Conservation (phyloP, 345 rosid genomes). For the Euphorbia lathyris region DNA sequence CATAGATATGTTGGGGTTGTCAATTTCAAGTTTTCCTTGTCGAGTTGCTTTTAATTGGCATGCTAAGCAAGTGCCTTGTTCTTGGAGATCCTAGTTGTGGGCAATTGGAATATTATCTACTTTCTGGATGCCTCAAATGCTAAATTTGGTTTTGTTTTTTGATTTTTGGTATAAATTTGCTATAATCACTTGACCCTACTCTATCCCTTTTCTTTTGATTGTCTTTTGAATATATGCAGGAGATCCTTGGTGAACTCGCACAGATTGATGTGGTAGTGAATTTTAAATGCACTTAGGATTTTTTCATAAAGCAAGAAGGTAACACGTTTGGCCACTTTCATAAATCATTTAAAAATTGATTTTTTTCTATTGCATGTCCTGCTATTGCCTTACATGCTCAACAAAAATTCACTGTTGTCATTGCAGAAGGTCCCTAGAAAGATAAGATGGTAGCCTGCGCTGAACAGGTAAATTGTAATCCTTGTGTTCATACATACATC, state of each 20-base stretch:
- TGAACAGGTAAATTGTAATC: constrained; percentile 15
- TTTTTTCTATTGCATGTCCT: neutral
- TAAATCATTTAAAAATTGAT: neutral
- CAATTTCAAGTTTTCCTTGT: neutral
- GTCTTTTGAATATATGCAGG: constrained; percentile 12
- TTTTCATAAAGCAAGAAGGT: constrained; percentile 20
- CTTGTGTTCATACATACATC: neutral
- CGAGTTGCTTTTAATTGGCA: neutral
- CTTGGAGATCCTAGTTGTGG: too few relatives aligned
- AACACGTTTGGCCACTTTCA: neutral
- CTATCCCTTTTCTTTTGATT: neutral
- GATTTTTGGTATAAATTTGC: neutral
- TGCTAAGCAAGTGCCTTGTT: too few relatives aligned
- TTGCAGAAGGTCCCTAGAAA: constrained; percentile 21
- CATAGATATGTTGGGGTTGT: neutral
- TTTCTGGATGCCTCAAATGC: neutral
- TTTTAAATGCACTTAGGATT: constrained; percentile 17
- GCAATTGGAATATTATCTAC: neutral
- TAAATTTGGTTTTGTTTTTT: too few relatives aligned
- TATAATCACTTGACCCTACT: neutral
- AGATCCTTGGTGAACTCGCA: constrained; percentile 28
- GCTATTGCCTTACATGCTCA: neutral
- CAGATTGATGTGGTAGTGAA: constrained; percentile 29
- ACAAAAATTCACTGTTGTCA: neutral
- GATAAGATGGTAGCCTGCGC: constrained; percentile 9